Evolutionary conservation across 2,329 filamentous ascomycete species (phyloP).

Genomic region (Moelleriella libera): DNA sequence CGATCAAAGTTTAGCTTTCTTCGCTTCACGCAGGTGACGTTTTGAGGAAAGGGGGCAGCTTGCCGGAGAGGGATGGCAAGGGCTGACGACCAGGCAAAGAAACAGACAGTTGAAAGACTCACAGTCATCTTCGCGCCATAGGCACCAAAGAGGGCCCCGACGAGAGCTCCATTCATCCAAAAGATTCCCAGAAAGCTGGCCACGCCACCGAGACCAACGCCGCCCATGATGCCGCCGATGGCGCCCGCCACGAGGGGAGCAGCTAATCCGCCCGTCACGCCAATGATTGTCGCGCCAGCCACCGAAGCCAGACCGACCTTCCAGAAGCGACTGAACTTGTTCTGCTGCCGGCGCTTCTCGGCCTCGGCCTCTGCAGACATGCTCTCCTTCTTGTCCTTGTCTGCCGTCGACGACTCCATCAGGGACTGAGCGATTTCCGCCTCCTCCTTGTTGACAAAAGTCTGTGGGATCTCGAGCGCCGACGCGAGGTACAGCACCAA

Average conservation of each 20-base stretch:
- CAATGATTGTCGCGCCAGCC: slow-evolving; percentile 79
- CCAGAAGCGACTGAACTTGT: slow-evolving; percentile 60
- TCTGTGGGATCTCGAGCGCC: slow-evolving; percentile 47
- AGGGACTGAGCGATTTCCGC: slow-evolving; percentile 62
- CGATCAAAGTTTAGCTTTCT: background rate
- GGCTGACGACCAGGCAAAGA: too few species aligned
- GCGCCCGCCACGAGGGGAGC: slow-evolving; percentile 79
- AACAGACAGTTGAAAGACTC: slow-evolving; percentile 5
- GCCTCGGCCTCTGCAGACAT: slow-evolving; percentile 68
- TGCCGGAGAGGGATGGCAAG: too few species aligned
- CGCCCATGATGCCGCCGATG: slow-evolving; percentile 71
- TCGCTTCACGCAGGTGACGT: too few species aligned
- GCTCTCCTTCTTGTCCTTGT: slow-evolving; percentile 21
- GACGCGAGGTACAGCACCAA: slow-evolving; percentile 55
- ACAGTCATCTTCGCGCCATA: slow-evolving; percentile 65
- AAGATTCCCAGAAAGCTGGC: slow-evolving; percentile 77
- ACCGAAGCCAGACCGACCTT: slow-evolving; percentile 84
- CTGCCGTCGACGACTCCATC: slow-evolving; percentile 44
- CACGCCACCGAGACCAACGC: slow-evolving; percentile 71
- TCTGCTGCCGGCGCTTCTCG: slow-evolving; percentile 57
- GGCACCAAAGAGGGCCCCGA: slow-evolving; percentile 78
- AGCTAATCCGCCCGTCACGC: slow-evolving; percentile 80
- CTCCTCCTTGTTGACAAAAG: slow-evolving; percentile 54
- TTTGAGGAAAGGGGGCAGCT: too few species aligned
- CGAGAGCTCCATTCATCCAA: slow-evolving; percentile 72